Base-by-base conservation (phyloP, 345 rosid species). In the Populus davidiana region DNA sequence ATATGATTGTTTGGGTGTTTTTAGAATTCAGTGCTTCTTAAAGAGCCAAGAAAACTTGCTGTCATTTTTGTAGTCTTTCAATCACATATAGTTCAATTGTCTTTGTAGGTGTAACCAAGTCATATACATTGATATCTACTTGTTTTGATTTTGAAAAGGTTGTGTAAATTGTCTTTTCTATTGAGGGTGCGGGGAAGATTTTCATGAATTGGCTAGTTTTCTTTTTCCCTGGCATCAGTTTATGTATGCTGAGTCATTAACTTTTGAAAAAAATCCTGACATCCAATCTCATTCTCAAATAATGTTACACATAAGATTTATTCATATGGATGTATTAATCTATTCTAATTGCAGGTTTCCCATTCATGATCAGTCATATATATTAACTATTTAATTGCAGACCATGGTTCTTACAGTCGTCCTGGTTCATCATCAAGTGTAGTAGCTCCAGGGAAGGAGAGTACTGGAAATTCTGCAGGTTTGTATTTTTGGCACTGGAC, bases 341-440 rank as follows among this genome's bases (percentile, higher is more conserved):
- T 10, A 59, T n/a, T 59, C 63, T 59, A n/a, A 59, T n/a, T n/a
- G 9, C 63, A 3, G n/a, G 59, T n/a, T n/a, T n/a, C 29, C 29
- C 14, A n/a, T 59, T 59, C 27, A n/a, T 59, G 63, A 59, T 9
- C 63, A n/a, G 13, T 59, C 29, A 59, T n/a, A 59, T 23, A n/a
- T 10, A 56, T 70, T 17, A 50, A 66, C 59, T 61, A 29, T 77
- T 82, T 56, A 41, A 72, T 77, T 87, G 87, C 94, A 92, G 99
- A 91, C 47, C 80, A 75, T 72, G 79, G 86, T 67, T 81, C 86
- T 84, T 83, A 73, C 38, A 78, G 83, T 73, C 85, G 84, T 68
- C 91, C 92, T 69, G 83, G 76, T 77, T 89, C 96, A 66, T 87
- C 96, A 23, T 87, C 91, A 77, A 86, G 84, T 81, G 81, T 81